phyloP scores from a whole-genome alignment of 768 basidiomycete species.

The Termitomyces titanicus region DNA sequence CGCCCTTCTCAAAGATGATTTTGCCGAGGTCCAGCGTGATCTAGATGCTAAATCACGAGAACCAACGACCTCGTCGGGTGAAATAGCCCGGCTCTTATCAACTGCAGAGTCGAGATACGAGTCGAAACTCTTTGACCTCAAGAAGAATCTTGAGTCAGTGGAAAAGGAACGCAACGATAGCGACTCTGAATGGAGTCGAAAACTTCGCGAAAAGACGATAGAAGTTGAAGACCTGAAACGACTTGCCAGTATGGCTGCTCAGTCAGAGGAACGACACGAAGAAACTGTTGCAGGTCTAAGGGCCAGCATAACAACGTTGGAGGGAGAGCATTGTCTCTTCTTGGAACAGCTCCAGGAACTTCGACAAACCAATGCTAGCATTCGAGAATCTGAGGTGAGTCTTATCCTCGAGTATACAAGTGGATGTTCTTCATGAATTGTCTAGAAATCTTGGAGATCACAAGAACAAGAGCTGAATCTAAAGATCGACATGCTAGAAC shows the following conservation, averaged over 20 bases:
- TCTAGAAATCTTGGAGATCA: constrained; percentile 30
- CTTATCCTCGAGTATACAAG: not conserved
- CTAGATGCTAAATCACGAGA: constrained; percentile 45
- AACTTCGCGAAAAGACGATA: constrained; percentile 70
- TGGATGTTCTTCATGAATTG: not conserved
- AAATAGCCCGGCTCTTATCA: constrained; percentile 69
- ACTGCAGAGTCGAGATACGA: constrained; percentile 79
- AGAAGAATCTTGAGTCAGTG: constrained; percentile 51
- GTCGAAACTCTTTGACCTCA: constrained; percentile 67
- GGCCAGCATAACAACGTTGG: constrained; percentile 49
- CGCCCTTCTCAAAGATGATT: constrained; percentile 67
- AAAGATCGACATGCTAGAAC: constrained; percentile 53
- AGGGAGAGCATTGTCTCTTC: constrained; percentile 43
- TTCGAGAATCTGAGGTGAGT: constrained; percentile 62
- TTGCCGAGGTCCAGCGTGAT: constrained; percentile 59
- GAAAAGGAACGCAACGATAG: constrained; percentile 86
- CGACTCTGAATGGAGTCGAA: constrained; percentile 87
- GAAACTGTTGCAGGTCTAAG: constrained; percentile 46
- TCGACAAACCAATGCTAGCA: constrained; percentile 41
- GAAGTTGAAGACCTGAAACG: constrained; percentile 75
- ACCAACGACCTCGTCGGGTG: constrained; percentile 51
- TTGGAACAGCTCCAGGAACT: constrained; percentile 56
- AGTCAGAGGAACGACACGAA: constrained; percentile 58
- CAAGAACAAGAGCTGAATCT: constrained; percentile 44
- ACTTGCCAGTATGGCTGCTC: constrained; percentile 52